Percentiles rank a stretch among this genome's conserved stretches.
These are phyloP conservation scores for Triglochin maritima DNA, from an alignment of 106 monocot species.

Conservation along the genomic window DNA sequence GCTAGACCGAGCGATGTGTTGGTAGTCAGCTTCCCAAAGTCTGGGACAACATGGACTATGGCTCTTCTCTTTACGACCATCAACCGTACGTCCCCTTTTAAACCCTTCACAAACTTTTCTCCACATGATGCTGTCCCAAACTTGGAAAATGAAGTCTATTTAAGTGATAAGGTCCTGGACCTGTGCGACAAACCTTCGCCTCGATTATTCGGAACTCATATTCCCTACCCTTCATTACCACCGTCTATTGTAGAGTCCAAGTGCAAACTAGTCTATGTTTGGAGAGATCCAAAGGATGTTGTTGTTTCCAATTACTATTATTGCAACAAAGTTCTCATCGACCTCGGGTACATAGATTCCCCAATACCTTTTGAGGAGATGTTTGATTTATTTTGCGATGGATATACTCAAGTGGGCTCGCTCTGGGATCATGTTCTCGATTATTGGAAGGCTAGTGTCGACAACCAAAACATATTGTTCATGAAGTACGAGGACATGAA, in stretches of 20 bases:
- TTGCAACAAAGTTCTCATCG: too few relatives aligned
- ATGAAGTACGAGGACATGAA: constrained; percentile 24
- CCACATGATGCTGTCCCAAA: neutral
- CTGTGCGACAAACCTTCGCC: neutral
- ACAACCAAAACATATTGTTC: constrained; percentile 9
- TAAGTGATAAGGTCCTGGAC: neutral
- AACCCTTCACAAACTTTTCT: neutral
- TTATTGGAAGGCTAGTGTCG: constrained; percentile 13
- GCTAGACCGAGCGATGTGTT: neutral
- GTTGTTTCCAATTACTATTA: constrained; percentile 8
- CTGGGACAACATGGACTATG: neutral
- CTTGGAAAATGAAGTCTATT: neutral
- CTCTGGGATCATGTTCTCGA: constrained; percentile 21
- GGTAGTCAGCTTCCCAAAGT: neutral
- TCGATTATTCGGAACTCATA: constrained; percentile 10
- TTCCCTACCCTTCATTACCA: constrained; percentile 3
- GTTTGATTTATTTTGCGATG: neutral
- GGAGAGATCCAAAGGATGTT: constrained; percentile 29
- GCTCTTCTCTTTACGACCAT: neutral
- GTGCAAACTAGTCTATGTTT: constrained; percentile 29
- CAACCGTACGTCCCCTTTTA: neutral
- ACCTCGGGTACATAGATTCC: too few relatives aligned
- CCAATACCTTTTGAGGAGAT: neutral
- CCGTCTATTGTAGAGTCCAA: neutral
- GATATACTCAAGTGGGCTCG: neutral